Evolutionary conservation across 768 basidiomycete species (phyloP), one percentile per base, ranked within the genome.

Genomic region (Xerocomellus intermedius): DNA sequence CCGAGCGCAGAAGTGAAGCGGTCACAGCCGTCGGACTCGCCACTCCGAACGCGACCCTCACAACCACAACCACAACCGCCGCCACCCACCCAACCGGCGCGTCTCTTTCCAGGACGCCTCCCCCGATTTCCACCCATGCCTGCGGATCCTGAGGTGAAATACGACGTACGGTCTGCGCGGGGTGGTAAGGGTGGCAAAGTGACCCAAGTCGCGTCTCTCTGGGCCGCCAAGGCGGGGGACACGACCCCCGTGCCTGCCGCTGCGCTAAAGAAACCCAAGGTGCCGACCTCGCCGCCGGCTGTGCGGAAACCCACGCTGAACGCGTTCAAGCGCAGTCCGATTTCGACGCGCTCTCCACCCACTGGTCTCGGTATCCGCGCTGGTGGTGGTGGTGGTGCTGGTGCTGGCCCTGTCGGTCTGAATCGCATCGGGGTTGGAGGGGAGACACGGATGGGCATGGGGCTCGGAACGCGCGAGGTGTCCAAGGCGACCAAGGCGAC

Each of bases 141-240:
- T 21, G 54, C 61, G 4, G 80, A 83, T 56, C 74, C 80, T 0
- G 85, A 83, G 48, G 78, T 76, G 21, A 86, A 83, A 54, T 90
- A 91, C 63, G 83, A 91, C 63, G 69, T 89, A 24, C 82, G 85
- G 13, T 91, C 88, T 36, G 89, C 88, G 5, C 79, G 89, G 21
- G 89, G 91, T 5, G 90, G 91, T 2, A 74, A 79, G 41, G 90
- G 91, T 3, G 91, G 89, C 13, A 79, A 80, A 50, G 90, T 91
- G 16, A 77, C 87, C 3, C 76, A 88, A 5, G 87, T 90, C 1
- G 83, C 87, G 0, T 81, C 88, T 2, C 73, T 92, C 22, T 92
- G 89, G 89, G 82, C 86, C 3, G 73, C 82, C 35, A 58, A 45
- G 42, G 33, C 22, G 0, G 50, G 35, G 8, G 60, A 69, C 14